A percentile compares a stretch with the other conserved stretches of the same genome.
phyloP scores from a whole-genome alignment of 2,329 filamentous ascomycete species.

The Neopestalotiopsis rosae region DNA sequence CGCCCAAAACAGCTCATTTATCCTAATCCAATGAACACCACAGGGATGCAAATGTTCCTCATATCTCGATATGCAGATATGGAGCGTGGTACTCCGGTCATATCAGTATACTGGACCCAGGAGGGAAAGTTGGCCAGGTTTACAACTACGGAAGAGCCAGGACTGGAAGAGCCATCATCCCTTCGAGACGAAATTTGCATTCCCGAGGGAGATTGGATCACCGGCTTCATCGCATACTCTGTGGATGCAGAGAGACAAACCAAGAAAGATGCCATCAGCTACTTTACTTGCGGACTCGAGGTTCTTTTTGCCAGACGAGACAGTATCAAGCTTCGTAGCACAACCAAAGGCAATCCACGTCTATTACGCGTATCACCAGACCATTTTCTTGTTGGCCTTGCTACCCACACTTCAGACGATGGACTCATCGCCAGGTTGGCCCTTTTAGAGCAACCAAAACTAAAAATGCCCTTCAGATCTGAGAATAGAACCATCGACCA shows the following conservation, averaged over 20 bases:
- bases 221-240: not conserved
- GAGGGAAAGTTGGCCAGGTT: not conserved
- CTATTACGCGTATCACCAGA: not conserved
- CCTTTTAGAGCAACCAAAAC: not conserved
- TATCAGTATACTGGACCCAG: constrained; percentile 6
- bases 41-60: not conserved
- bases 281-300: not conserved
- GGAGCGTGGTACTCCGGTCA: not conserved
- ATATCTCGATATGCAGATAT: not conserved
- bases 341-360: not conserved
- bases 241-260: not conserved
- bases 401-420: not conserved
- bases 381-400: not conserved
- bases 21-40: not conserved
- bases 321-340: not conserved
- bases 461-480: not conserved
- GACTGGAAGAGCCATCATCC: not conserved
- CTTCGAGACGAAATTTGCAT: not conserved
- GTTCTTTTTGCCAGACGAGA: constrained; percentile 2
- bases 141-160: not conserved
- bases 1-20: not conserved
- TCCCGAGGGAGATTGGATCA: not conserved
- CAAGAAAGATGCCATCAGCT: not conserved
- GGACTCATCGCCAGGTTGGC: not conserved
- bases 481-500: not conserved